phyloP scores from a whole-genome alignment of 345 rosid genomes.

The Trapa bicornis region DNA sequence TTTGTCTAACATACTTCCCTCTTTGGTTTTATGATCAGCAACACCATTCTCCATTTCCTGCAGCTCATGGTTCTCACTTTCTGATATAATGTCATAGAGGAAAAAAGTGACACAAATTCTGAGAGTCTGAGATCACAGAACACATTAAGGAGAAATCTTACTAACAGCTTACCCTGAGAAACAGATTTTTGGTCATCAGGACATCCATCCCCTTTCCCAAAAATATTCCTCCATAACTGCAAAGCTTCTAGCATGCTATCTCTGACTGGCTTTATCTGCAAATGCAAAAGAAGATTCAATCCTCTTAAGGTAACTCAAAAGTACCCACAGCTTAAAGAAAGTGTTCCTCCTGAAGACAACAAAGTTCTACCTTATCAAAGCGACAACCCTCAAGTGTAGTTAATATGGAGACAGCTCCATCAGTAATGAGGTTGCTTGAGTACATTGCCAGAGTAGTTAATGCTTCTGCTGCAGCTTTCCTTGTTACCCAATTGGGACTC shows the following conservation, averaged over 20 bases:
- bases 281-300: neutral
- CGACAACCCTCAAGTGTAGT: conserved; percentile 70
- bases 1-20: conserved; percentile 56
- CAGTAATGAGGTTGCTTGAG: conserved; percentile 60
- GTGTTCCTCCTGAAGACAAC: neutral
- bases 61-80: conserved; percentile 22
- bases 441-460: conserved; percentile 62
- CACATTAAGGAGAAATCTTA: neutral
- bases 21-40: conserved; percentile 46
- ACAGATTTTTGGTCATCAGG: conserved; percentile 48
- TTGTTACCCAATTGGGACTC: conserved; percentile 91
- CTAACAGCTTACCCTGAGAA: conserved; percentile 34
- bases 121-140: conserved; percentile 3
- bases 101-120: neutral
- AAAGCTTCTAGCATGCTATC: conserved; percentile 90
- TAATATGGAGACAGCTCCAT: conserved; percentile 52
- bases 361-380: conserved; percentile 70
- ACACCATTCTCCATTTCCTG: conserved; percentile 31
- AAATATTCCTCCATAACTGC: conserved; percentile 78
- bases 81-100: conserved; percentile 11
- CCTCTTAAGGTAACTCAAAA: neutral
- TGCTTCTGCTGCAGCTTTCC: conserved; percentile 94
- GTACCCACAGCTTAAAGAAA: neutral
- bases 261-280: conserved; percentile 88
- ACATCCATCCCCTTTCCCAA: conserved; percentile 64